Evolutionary conservation across 2,329 filamentous ascomycete genomes (phyloP).

Genomic region (Nemania sp.): DNA sequence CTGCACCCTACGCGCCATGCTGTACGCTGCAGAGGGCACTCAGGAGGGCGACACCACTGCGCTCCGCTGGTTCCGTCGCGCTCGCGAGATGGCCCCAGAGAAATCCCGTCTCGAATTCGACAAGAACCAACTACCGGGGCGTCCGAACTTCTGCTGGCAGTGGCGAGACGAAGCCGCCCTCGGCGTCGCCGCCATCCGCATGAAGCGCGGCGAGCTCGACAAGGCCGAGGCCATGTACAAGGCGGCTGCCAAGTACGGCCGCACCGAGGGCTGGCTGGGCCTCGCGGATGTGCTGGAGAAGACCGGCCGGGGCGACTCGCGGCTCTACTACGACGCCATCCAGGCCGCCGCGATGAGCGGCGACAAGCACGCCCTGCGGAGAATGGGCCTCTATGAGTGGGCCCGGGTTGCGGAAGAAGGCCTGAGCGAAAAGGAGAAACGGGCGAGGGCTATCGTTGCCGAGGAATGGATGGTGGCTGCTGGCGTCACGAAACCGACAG

Average conservation of each 20-base stretch:
- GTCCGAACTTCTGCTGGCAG: conserved; percentile 35
- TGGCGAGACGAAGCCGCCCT: conserved; percentile 40
- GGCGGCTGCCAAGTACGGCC: conserved; percentile 40
- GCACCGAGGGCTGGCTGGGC: conserved; percentile 31
- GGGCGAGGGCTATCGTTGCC: conserved; percentile 27
- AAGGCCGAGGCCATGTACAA: conserved; percentile 31
- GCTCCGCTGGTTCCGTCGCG: conserved; percentile 38
- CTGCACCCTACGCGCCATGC: conserved; percentile 43
- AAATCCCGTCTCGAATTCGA: neutral
- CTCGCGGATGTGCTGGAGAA: conserved; percentile 36
- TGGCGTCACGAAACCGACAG: neutral
- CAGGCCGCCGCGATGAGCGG: conserved; percentile 41
- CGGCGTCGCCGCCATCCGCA: conserved; percentile 36
- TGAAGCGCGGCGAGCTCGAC: conserved; percentile 25
- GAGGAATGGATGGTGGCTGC: conserved; percentile 31
- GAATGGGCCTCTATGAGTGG: conserved; percentile 31
- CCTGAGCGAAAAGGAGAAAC: conserved; percentile 25
- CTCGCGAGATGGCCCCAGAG: conserved; percentile 20
- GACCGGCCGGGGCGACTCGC: conserved; percentile 18
- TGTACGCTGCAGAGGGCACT: conserved; percentile 27
- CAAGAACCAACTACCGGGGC: neutral
- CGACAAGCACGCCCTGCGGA: conserved; percentile 30
- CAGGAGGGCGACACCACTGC: conserved; percentile 31
- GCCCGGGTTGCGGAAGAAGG: conserved; percentile 19
- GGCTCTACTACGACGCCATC: conserved; percentile 33